Percentiles rank a stretch among this genome's conserved stretches.
Evolutionary conservation across 495 filamentous ascomycete species (phyloP).

Genomic region (Xylaria longipes): DNA sequence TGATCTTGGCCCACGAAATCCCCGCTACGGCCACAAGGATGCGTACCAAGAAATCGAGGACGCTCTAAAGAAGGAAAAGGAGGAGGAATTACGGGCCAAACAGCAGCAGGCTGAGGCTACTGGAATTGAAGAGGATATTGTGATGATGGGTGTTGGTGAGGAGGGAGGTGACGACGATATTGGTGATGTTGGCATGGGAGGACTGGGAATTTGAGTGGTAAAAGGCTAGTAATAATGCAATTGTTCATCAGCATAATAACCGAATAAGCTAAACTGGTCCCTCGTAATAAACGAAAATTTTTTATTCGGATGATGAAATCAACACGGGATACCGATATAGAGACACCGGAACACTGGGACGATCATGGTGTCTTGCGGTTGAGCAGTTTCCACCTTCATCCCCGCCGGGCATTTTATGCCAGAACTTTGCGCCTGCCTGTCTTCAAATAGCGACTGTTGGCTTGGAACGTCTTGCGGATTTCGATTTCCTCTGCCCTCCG

Average conservation of each 20-base stretch:
- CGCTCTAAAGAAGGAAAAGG: neutral
- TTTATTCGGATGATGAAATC: too few species aligned
- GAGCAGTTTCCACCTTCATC: too few species aligned
- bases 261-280: neutral
- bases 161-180: neutral
- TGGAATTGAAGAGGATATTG: neutral
- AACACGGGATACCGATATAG: too few species aligned
- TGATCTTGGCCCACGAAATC: neutral
- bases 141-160: neutral
- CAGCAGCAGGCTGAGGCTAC: neutral
- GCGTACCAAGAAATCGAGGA: slow-evolving; percentile 22
- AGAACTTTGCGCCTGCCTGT: too few species aligned
- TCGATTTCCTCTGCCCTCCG: too few species aligned
- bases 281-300: neutral
- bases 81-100: neutral
- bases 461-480: too few species aligned
- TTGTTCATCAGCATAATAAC: neutral
- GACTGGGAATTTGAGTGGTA: neutral
- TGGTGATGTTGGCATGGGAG: neutral
- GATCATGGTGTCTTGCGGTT: too few species aligned
- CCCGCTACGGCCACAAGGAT: slow-evolving; percentile 11
- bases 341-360: too few species aligned
- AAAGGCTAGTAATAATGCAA: neutral
- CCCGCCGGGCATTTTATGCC: too few species aligned
- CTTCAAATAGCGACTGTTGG: too few species aligned